Evolutionary conservation across 139 green algal genomes (phyloP).

Genomic region (Tetradesmus obliquus): DNA sequence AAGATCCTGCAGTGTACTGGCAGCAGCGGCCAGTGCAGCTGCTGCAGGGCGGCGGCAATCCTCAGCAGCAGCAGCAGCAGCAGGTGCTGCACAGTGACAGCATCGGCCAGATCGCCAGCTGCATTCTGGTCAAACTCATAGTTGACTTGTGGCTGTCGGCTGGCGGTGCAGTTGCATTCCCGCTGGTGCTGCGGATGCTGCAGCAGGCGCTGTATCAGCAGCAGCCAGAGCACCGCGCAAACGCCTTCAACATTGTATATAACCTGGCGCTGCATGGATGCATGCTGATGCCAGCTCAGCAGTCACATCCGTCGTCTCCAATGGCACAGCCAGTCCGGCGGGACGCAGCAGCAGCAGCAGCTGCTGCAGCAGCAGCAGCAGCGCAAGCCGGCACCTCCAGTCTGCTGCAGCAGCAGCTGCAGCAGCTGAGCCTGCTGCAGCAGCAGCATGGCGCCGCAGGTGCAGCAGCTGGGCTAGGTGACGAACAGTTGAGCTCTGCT

Average conservation of each 20-base stretch:
- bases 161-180: slow-evolving; percentile 59
- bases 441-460: not conserved
- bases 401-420: slow-evolving; percentile 10
- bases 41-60: not conserved
- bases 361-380: not conserved
- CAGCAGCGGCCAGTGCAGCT: slow-evolving; percentile 7
- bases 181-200: slow-evolving; percentile 77
- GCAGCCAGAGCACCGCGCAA: slow-evolving; percentile 45
- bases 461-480: not conserved
- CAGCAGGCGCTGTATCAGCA: slow-evolving; percentile 62
- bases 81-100: slow-evolving; percentile 27
- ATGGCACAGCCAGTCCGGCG: not conserved
- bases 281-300: slow-evolving; percentile 44
- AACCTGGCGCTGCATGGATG: slow-evolving; percentile 74
- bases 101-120: slow-evolving; percentile 60
- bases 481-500: not conserved
- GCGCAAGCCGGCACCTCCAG: not conserved
- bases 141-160: slow-evolving; percentile 75
- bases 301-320: not conserved
- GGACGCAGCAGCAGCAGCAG: not conserved
- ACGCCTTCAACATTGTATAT: slow-evolving; percentile 81
- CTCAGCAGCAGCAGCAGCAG: not conserved
- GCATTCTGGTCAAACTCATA: slow-evolving; percentile 80
- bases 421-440: not conserved
- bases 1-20: slow-evolving; percentile 34